Evolutionary conservation across 1,284 basidiomycete genomes (phyloP).

Genomic region (Trichosporon sp.): DNA sequence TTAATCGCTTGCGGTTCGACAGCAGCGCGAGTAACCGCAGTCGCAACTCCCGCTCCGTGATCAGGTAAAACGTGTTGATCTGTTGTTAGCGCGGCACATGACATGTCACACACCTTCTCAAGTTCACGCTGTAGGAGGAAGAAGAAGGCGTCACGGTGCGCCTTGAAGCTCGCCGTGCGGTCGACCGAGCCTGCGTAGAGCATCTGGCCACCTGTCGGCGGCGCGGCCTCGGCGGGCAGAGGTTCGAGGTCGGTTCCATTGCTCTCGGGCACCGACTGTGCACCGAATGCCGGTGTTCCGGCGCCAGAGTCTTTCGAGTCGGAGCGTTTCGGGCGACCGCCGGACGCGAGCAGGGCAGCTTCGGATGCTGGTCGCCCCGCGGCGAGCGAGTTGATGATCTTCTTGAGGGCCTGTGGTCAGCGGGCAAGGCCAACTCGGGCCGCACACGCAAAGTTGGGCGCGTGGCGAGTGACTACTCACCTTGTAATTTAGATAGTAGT

Average conservation of each 20-base stretch:
- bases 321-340: conserved; percentile 65
- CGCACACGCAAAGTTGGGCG: neutral
- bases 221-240: conserved; percentile 52
- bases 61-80: conserved; percentile 99
- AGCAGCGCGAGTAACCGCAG: conserved; percentile 88
- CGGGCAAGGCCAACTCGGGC: neutral
- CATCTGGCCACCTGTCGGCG: conserved; percentile 45
- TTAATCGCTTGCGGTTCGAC: conserved; percentile 76
- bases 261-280: neutral
- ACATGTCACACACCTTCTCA: conserved; percentile 72
- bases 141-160: conserved; percentile 97
- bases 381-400: conserved; percentile 95
- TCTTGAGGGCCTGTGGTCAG: conserved; percentile 48
- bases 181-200: conserved; percentile 35
- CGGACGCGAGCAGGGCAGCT: conserved; percentile 81
- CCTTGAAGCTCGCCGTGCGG: conserved; percentile 67
- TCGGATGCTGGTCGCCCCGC: conserved; percentile 84
- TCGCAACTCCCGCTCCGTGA: conserved; percentile 95
- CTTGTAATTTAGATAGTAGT: conserved; percentile 98
- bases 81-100: conserved; percentile 51
- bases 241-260: conserved; percentile 48
- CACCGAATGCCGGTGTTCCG: conserved; percentile 27
- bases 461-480: conserved; percentile 37
- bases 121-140: conserved; percentile 97
- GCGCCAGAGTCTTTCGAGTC: conserved; percentile 22